Evolutionary conservation across 1,284 basidiomycete species (phyloP).

Genomic region (Trichosporon ovoides): DNA sequence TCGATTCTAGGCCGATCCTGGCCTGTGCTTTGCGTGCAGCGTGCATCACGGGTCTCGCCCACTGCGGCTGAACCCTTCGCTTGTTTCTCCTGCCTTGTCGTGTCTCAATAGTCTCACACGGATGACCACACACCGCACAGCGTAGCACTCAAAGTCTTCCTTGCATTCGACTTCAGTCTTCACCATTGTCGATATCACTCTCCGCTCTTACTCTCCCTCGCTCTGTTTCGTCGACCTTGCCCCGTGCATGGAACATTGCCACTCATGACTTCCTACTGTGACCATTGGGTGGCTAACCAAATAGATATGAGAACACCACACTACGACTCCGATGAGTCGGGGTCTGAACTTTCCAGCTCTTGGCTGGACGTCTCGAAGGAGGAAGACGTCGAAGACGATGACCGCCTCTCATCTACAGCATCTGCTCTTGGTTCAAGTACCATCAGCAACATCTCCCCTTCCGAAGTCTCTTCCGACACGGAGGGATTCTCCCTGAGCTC

Average conservation of each 20-base stretch:
- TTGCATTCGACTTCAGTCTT: too few relatives aligned
- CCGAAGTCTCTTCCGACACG: constrained; percentile 10
- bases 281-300: constrained; percentile 14
- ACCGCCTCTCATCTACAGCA: constrained; percentile 10
- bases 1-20: neutral
- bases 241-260: too few relatives aligned
- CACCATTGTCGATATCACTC: too few relatives aligned
- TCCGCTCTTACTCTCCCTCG: neutral
- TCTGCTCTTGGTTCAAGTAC: constrained; percentile 13
- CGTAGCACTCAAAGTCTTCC: neutral
- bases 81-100: neutral
- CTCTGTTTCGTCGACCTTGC: too few relatives aligned
- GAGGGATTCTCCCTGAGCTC: constrained; percentile 10
- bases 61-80: neutral
- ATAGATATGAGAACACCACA: neutral
- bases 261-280: constrained; percentile 20
- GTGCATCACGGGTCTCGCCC: neutral
- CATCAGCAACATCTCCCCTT: constrained; percentile 13
- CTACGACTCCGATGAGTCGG: constrained; percentile 6
- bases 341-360: neutral
- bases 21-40: neutral
- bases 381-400: constrained; percentile 12
- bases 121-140: neutral
- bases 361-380: constrained; percentile 1
- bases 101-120: neutral